These are phyloP conservation scores for Solanum hybrid DNA, from an alignment of 305 asterid species.

Conservation along the genomic window DNA sequence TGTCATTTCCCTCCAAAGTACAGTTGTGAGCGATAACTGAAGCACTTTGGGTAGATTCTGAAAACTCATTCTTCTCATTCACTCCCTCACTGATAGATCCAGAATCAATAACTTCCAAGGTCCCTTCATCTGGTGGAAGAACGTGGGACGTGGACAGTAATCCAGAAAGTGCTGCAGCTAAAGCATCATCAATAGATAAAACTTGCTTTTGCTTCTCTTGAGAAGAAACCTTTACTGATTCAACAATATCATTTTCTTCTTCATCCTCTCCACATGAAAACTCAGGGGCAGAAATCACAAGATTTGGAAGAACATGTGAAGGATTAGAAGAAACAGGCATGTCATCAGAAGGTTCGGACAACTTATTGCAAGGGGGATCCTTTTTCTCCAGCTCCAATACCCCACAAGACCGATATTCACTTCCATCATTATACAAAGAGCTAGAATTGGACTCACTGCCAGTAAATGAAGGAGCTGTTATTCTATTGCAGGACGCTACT, in stretches of 20 bases:
- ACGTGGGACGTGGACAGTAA: conserved; percentile 34
- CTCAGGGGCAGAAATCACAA: conserved; percentile 66
- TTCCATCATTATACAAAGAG: conserved; percentile 40
- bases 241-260: conserved; percentile 32
- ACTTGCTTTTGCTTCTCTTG: conserved; percentile 28
- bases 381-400: conserved; percentile 36
- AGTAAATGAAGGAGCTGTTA: conserved; percentile 66
- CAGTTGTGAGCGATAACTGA: conserved; percentile 32
- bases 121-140: conserved; percentile 23
- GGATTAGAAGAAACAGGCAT: conserved; percentile 14
- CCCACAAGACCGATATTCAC: conserved; percentile 28
- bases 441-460: conserved; percentile 49
- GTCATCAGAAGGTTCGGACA: conserved; percentile 22
- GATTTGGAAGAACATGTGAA: conserved; percentile 37
- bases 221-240: conserved; percentile 29
- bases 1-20: conserved; percentile 29
- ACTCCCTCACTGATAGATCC: conserved; percentile 17
- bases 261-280: conserved; percentile 52
- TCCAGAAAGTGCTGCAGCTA: conserved; percentile 79
- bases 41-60: conserved; percentile 20
- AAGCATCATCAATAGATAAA: conserved; percentile 63
- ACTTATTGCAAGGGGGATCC: conserved; percentile 25
- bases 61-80: conserved; percentile 14
- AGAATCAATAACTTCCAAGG: conserved; percentile 8
- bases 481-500: conserved; percentile 40